These are phyloP conservation scores for Leccinum disarticulatum DNA, from an alignment of 768 basidiomycete species.

Conservation along the genomic window DNA sequence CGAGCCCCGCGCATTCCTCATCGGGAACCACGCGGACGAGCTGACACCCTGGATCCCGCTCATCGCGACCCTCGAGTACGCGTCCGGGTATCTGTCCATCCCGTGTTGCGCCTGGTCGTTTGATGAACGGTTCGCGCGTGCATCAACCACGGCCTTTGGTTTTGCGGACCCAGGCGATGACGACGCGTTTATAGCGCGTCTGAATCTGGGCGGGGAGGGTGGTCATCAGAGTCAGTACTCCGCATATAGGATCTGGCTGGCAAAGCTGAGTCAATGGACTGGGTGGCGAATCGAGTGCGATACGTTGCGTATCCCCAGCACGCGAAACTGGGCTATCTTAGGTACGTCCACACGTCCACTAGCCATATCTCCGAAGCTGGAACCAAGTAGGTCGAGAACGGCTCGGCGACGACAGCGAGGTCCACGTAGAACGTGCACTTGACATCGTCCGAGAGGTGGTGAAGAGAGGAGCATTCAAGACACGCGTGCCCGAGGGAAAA, in stretches of 20 bases:
- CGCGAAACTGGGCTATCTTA: conserved; percentile 88
- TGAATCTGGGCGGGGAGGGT: conserved; percentile 65
- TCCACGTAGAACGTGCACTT: conserved; percentile 40
- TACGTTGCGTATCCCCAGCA: conserved; percentile 85
- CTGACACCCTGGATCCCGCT: conserved; percentile 94
- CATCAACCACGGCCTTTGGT: conserved; percentile 30
- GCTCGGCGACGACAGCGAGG: conserved; percentile 14
- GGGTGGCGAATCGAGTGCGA: conserved; percentile 92
- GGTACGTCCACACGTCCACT: conserved; percentile 48
- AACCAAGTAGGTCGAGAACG: conserved; percentile 27
- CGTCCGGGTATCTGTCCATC: conserved; percentile 75
- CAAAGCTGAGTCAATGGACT: conserved; percentile 62
- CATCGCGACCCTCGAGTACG: conserved; percentile 58
- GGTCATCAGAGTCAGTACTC: conserved; percentile 70
- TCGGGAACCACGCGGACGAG: conserved; percentile 97
- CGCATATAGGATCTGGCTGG: conserved; percentile 86
- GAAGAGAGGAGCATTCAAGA: conserved; percentile 68
- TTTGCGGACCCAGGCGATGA: conserved; percentile 26
- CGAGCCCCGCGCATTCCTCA: conserved; percentile 62
- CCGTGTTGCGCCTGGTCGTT: conserved; percentile 91
- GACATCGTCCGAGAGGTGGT: conserved; percentile 56
- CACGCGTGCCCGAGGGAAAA: conserved; percentile 72
- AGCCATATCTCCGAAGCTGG: background rate
- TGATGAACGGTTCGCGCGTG: conserved; percentile 62
- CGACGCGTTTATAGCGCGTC: conserved; percentile 37